Base-by-base conservation (phyloP, 2,329 filamentous ascomycete genomes). In the Chaetomium sp. region DNA sequence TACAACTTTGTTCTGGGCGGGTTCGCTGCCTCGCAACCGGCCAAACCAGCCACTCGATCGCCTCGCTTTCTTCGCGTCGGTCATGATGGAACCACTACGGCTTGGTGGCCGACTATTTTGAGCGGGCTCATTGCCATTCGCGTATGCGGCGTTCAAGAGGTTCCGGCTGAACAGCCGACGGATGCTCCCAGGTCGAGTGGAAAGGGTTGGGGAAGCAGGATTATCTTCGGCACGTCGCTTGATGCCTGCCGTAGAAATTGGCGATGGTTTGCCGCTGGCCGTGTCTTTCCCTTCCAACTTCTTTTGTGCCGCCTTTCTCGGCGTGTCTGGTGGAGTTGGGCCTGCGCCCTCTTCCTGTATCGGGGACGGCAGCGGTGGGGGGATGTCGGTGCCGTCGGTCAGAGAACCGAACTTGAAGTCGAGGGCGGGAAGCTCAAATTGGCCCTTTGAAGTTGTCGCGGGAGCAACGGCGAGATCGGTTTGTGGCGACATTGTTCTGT, bases 361-460 rank as follows among this genome's bases (percentile, higher is more conserved):
- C 47, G 80, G 80, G 48, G 80, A 83, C 14, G 79, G 79, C 47
- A 72, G 73, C 32, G 81, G 81, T 35, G 81, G 78, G 44, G 81
- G 81, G 61, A 84, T 84, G 65, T 80, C 66, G 66, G 81, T 84
- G 53, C 81, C 81, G 42, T 84, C 80, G 44, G 81, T 84, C 65
- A 84, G 72, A 47, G 76, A 80, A 57, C 76, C 74, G 63, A 83
- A 82, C 61, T 81, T 77, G 70, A 84, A 75, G 60, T 84, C 72
- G 58, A 84, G 74, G 47, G 74, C 76, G 7, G 81, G 81, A 56
- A 84, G 75, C 70, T 83, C 78, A 60, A 84, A 84, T 27, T 67
- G 66, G 57, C 68, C 70, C 48, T 51, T 47, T 14, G 62, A 42
- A 34, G 57, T 49, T 32, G 57, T 54, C 46, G 58, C 41, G 8